phyloP scores from a whole-genome alignment of 495 filamentous ascomycete genomes.

The Hypoxylon lienhwacheense region DNA sequence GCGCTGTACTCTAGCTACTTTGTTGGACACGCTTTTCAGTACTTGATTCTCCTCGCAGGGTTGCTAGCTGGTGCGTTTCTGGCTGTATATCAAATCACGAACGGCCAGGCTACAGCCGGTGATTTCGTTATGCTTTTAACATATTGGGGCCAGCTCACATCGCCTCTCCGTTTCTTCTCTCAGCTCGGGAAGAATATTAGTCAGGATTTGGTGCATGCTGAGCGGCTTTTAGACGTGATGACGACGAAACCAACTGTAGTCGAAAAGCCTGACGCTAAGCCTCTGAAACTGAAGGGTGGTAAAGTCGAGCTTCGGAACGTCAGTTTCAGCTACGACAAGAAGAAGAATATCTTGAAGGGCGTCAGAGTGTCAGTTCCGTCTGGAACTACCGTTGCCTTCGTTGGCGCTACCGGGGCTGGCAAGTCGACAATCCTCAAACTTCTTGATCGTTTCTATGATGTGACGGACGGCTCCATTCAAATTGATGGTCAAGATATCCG shows the following conservation, averaged over 20 bases:
- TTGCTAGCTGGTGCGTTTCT: constrained; percentile 65
- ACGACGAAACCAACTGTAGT: constrained; percentile 64
- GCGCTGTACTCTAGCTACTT: constrained; percentile 47
- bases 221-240: constrained; percentile 71
- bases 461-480: constrained; percentile 61
- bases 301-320: constrained; percentile 66
- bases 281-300: constrained; percentile 60
- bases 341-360: constrained; percentile 65
- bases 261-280: constrained; percentile 57
- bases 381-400: constrained; percentile 71
- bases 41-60: constrained; percentile 62
- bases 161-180: constrained; percentile 66
- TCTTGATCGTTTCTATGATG: constrained; percentile 71
- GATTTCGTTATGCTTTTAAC: constrained; percentile 69
- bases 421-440: constrained; percentile 78
- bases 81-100: constrained; percentile 66
- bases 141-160: constrained; percentile 68
- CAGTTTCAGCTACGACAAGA: constrained; percentile 69
- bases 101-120: constrained; percentile 60
- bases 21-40: constrained; percentile 56
- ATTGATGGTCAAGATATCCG: constrained; percentile 77
- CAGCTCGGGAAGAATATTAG: constrained; percentile 61
- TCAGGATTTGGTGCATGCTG: constrained; percentile 67
- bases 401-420: constrained; percentile 75
- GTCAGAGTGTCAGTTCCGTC: constrained; percentile 61